Evolutionary conservation across 78 protist genomes (phyloP).

Genomic region (Cavenderia fasciculata): DNA sequence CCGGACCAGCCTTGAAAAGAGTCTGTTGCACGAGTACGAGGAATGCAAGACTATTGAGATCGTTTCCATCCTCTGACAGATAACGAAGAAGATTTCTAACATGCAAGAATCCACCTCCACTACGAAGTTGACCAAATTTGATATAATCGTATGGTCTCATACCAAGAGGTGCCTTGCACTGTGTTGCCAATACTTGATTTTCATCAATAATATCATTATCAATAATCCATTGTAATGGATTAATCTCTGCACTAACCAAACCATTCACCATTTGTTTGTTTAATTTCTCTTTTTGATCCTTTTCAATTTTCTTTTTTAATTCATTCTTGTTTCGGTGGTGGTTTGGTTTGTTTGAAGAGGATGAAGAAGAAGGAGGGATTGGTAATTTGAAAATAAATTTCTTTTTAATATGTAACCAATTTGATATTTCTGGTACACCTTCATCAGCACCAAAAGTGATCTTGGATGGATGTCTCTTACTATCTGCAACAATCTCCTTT

Average conservation of each 20-base stretch:
- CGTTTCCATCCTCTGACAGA: not conserved
- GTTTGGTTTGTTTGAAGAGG: not conserved
- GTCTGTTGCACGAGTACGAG: not conserved
- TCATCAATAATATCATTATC: not conserved
- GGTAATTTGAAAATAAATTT: too few relatives aligned
- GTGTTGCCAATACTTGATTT: not conserved
- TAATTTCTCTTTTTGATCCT: not conserved
- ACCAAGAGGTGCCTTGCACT: not conserved
- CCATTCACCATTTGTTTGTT: not conserved
- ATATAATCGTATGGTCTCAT: not conserved
- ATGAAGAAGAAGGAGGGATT: not conserved
- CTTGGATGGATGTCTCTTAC: too few relatives aligned
- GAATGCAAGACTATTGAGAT: not conserved
- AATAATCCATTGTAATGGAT: too few relatives aligned
- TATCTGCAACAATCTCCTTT: too few relatives aligned
- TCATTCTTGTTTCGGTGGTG: not conserved
- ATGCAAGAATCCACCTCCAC: not conserved
- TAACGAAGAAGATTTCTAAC: not conserved
- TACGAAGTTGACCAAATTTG: not conserved
- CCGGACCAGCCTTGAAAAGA: not conserved
- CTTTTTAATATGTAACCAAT: too few relatives aligned
- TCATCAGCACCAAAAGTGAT: too few relatives aligned
- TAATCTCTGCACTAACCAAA: not conserved
- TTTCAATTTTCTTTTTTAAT: not conserved
- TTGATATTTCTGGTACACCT: too few relatives aligned